Conservation (phyloP, 768 basidiomycete genomes). For the Favolaschia claudopus region DNA sequence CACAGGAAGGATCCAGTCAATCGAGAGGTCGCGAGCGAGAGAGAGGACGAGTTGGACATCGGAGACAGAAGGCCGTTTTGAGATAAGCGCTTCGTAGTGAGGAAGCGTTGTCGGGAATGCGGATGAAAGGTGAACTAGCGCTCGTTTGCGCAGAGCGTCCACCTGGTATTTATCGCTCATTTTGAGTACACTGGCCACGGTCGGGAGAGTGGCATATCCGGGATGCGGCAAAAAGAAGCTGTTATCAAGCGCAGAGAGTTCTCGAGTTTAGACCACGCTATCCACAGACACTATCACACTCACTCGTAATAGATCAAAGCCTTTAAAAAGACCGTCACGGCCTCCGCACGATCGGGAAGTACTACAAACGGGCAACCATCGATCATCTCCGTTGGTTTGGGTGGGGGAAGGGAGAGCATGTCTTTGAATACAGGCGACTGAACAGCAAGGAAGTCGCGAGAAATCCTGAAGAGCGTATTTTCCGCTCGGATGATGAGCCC, state of each 20-base stretch:
- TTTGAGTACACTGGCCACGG: not conserved
- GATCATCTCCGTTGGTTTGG: not conserved
- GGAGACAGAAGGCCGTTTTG: no score
- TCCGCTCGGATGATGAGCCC: no score
- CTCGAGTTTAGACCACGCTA: not conserved
- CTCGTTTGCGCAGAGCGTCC: no score
- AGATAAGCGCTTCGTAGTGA: no score
- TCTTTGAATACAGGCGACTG: no score
- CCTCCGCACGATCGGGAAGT: not conserved
- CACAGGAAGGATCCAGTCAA: not conserved
- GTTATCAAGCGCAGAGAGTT: no score
- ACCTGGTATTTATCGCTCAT: not conserved
- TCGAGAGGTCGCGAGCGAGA: not conserved
- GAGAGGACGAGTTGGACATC: no score
- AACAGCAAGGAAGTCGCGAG: no score
- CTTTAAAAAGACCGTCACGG: not conserved
- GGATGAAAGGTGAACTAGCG: no score
- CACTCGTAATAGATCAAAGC: not conserved
- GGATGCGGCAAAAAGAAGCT: not conserved
- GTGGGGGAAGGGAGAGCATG: not conserved
- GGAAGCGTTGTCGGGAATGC: no score
- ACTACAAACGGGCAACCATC: conserved; percentile 2
- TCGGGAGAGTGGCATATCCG: not conserved
- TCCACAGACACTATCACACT: not conserved
- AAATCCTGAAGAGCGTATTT: no score